Evolutionary conservation across 23 red algal species (phyloP).

Genomic region (Gracilaria gracilis): DNA sequence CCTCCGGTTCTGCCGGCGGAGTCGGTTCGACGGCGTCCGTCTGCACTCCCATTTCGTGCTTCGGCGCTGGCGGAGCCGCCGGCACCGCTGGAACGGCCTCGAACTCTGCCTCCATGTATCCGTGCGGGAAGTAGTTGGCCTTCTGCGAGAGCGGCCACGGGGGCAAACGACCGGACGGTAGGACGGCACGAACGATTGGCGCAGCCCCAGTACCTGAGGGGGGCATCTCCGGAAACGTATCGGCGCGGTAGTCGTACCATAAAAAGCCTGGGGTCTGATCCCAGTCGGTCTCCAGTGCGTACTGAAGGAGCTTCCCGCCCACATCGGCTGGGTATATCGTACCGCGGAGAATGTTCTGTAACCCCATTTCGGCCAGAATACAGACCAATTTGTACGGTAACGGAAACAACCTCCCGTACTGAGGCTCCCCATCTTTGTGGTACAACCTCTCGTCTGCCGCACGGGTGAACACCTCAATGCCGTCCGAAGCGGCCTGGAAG

Average conservation of each 20-base stretch:
- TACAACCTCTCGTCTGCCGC: not conserved
- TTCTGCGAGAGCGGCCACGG: not conserved
- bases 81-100: not conserved
- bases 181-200: not conserved
- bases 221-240: not conserved
- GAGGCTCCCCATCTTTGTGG: not conserved
- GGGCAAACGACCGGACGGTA: not conserved
- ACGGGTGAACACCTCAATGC: not conserved
- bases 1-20: no score
- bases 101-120: not conserved
- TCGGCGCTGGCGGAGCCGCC: no score
- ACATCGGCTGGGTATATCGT: not conserved
- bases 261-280: not conserved
- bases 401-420: not conserved
- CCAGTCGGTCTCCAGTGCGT: not conserved
- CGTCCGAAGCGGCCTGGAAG: not conserved
- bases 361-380: not conserved
- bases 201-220: not conserved
- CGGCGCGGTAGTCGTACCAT: not conserved
- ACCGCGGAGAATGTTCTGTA: not conserved
- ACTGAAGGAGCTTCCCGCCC: not conserved
- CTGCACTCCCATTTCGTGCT: no score
- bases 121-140: not conserved
- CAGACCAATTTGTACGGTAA: not conserved
- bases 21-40: no score